Evolutionary conservation across 2,329 filamentous ascomycete genomes (phyloP), one percentile per base, ranked within the genome.

Genomic region (Fusarium euwallaceae): DNA sequence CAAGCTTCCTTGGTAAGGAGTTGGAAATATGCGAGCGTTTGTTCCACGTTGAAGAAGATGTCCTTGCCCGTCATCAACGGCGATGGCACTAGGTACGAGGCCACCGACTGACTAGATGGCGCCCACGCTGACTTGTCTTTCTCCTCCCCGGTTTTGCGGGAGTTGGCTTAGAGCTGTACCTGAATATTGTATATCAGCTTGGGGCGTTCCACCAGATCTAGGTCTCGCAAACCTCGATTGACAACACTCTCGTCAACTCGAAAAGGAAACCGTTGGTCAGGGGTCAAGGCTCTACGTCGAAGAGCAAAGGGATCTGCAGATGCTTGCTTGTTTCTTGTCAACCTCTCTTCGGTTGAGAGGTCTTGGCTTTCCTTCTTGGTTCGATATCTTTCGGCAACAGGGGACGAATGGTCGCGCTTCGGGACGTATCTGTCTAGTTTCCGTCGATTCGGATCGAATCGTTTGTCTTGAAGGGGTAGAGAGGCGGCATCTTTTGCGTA

Each of bases 61-160:
- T 29, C 92, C 92, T 68, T 88, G 88, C 2, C 92, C 93, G 81
- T 92, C 87, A 56, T 92, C 85, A 22, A 92, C 84, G 14, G 88
- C 88, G 17, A 87, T 84, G 29, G 69, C 85, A 9, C 86, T 84
- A n/a, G 90, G 89, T 60, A 90, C 88, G 11, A 90, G 80, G n/a
- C 93, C 93, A 29, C 94, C 93, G 12, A 97, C 91, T 20, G 91
- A 90, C 94, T 94, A 97, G 20, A 96, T 87, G 11, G 92, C 88
- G 4, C 93, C 92, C 71, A 87, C 84, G 80, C 93, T 95, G 70
- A 90, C 85, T 79, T 92, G 87, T 66, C 87, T 81, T 41, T 82
- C 80, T 29, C 59, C 68, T 61, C 65, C 67, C 41, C 58, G 55
- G 43, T 79, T 81, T 9, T 77, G 77, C 12, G 75, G 70, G 4